phyloP scores from a whole-genome alignment of 2,329 filamentous ascomycete genomes.

The Tolypocladium amazonense region DNA sequence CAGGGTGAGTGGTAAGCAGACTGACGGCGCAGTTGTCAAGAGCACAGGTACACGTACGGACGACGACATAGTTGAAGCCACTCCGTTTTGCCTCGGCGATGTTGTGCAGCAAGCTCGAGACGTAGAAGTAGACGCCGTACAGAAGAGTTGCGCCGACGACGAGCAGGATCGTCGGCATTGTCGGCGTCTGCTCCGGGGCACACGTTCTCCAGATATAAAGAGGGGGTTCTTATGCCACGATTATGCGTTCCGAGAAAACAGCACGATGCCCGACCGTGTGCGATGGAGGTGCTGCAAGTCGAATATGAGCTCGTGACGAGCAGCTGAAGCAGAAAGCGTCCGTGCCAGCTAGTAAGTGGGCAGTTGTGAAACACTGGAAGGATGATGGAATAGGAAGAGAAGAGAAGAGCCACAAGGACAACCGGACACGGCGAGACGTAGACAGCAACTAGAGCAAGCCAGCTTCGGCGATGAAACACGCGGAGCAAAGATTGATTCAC shows the following conservation, averaged over 20 bases:
- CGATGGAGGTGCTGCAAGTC: neutral
- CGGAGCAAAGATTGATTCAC: neutral
- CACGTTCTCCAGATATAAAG: neutral
- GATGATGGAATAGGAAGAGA: neutral
- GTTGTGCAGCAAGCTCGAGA: slow-evolving; percentile 29
- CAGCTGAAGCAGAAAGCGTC: neutral
- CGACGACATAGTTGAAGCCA: slow-evolving; percentile 40
- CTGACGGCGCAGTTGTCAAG: neutral
- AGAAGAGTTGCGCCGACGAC: slow-evolving; percentile 20
- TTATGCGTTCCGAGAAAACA: neutral
- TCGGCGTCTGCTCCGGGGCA: neutral
- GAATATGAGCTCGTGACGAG: neutral
- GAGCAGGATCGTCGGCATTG: slow-evolving; percentile 23
- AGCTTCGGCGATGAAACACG: neutral
- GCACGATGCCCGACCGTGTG: neutral
- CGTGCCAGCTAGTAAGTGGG: neutral
- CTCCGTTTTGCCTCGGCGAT: slow-evolving; percentile 38
- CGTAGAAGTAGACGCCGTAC: slow-evolving; percentile 20
- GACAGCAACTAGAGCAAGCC: neutral
- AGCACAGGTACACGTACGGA: slow-evolving; percentile 32
- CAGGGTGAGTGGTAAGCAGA: neutral
- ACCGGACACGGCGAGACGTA: neutral
- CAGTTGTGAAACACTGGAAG: neutral
- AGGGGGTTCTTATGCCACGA: neutral
- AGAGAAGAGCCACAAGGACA: neutral